Conservation (phyloP, 75 land plant species). For the Cunninghamia lanceolata region DNA sequence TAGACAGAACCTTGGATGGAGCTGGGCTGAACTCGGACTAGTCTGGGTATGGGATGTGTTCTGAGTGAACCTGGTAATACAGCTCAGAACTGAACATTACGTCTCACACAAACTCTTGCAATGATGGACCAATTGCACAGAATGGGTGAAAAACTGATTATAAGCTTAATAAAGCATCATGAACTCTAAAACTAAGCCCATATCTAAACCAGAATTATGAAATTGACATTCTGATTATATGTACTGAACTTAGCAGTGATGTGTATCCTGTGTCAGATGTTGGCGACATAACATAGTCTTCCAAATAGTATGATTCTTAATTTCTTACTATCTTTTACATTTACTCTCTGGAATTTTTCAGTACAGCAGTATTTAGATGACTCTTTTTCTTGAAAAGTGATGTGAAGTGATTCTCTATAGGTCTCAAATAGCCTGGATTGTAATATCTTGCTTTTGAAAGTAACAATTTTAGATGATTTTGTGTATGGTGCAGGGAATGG, state of each 20-base stretch:
- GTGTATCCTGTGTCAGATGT: not conserved
- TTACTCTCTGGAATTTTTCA: not conserved
- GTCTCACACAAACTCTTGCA: not conserved
- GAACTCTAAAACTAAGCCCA: not conserved
- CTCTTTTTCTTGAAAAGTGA: not conserved
- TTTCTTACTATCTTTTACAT: not conserved
- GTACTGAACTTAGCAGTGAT: not conserved
- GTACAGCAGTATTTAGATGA: not conserved
- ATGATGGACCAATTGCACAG: not conserved
- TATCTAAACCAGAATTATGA: not conserved
- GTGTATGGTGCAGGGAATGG: slow-evolving; percentile 79
- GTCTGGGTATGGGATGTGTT: too few relatives aligned
- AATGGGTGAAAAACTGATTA: not conserved
- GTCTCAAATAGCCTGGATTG: not conserved
- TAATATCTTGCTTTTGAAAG: not conserved
- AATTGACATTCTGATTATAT: not conserved
- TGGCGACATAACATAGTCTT: not conserved
- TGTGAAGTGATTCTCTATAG: not conserved
- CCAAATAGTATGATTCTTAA: not conserved
- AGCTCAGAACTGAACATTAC: not conserved
- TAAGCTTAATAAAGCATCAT: not conserved
- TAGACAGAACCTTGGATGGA: too few relatives aligned
- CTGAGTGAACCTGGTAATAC: too few relatives aligned
- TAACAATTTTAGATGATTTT: slow-evolving; percentile 3
- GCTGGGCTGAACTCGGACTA: too few relatives aligned